Conservation (phyloP, 2,329 filamentous ascomycete genomes). For the Apiospora kogelbergensis region DNA sequence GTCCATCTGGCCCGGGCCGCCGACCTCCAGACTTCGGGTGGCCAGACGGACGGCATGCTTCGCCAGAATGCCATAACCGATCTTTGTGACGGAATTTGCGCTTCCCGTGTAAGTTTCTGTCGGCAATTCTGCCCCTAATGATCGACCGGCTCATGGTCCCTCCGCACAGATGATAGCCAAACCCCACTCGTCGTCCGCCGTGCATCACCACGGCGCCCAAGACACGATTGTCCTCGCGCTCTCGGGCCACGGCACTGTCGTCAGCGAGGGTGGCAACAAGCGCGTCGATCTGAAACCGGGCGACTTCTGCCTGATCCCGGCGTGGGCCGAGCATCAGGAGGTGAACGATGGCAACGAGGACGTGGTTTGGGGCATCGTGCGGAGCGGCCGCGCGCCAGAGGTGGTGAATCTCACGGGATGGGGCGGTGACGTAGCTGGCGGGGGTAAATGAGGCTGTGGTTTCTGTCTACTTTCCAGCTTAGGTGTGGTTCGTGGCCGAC, state of each 20-base stretch:
- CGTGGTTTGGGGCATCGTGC: constrained; percentile 52
- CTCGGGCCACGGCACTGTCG: constrained; percentile 46
- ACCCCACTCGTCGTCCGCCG: constrained; percentile 40
- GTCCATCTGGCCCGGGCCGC: constrained; percentile 37
- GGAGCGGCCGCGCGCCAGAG: constrained; percentile 46
- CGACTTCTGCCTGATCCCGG: constrained; percentile 55
- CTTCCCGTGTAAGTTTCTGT: constrained; percentile 35
- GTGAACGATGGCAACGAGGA: constrained; percentile 55
- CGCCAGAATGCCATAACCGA: constrained; percentile 46
- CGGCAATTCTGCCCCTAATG: background rate
- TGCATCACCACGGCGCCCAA: constrained; percentile 55
- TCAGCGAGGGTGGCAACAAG: constrained; percentile 47
- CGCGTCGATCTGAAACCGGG: constrained; percentile 47
- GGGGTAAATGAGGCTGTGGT: background rate
- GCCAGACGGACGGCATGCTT: constrained; percentile 53
- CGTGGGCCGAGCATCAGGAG: constrained; percentile 54
- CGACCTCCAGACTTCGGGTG: constrained; percentile 38
- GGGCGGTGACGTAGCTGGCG: constrained; percentile 30
- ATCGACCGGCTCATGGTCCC: background rate
- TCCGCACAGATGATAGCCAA: constrained; percentile 14
- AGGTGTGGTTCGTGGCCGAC: no score
- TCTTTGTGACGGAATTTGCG: constrained; percentile 47
- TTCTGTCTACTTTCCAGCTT: background rate
- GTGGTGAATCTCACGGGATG: constrained; percentile 50
- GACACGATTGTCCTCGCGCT: constrained; percentile 54